Evolutionary conservation across 2,329 filamentous ascomycete genomes (phyloP), one percentile per base, ranked within the genome.

Genomic region (Botryotinia narcissicola): DNA sequence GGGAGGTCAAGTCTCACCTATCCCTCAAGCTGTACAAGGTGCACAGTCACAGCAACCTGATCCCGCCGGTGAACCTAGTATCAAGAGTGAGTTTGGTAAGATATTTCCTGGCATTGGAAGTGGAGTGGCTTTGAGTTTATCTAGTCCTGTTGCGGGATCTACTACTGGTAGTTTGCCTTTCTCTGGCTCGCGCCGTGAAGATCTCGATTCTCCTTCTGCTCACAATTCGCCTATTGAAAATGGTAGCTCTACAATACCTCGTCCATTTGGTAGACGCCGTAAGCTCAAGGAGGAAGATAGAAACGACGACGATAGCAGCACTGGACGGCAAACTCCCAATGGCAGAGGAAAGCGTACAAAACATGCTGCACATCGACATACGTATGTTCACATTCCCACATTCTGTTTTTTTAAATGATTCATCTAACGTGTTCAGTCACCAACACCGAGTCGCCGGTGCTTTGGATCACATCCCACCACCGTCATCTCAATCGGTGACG

Each of bases 21-120:
- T 98, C 25, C 95, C 95, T 1, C 95, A 98, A 82, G 95, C 95
- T 35, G 95, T 98, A 0, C 95, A 98, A 80, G 95, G 95, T 35
- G 95, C 93, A 1, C 95, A 97, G 81, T 90, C 91, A 25, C 92
- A 94, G 78, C 88, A 92, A 57, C 88, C 92, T 71, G 93, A 92
- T 5, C 93, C 94, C 9, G 89, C 90, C 22, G 92, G 91, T 25
- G 94, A 97, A 81, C 92, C 94, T 18, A 92, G 92, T 61, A 97
- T 98, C 80, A 97, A 98, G 85, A 97, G 91, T 80, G 95, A 98
- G 81, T 95, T 98, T 81, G 95, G 95, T 42, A 91, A 94, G 75
- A 97, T 98, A 87, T 98, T 97, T 83, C 94, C 93, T 29, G 95
- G 95, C n/a, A 94, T 98, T 77, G 95, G 90, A 25, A 91, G 89